These are phyloP conservation scores for Phytophthora pistaciae DNA, from an alignment of 352 stramenopile genomes.

Conservation along the genomic window DNA sequence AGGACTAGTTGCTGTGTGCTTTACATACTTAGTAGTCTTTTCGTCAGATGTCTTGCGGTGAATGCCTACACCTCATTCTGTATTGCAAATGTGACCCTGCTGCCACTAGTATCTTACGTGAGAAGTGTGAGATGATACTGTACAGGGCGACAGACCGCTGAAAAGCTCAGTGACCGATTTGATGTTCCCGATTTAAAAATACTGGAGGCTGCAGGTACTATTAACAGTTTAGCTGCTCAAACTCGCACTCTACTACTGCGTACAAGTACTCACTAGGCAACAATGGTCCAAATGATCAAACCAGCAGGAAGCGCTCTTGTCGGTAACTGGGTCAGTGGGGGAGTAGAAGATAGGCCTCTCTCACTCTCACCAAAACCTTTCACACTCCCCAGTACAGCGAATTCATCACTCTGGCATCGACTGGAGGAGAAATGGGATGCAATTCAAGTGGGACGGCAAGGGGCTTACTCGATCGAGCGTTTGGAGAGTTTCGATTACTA, in stretches of 20 bases:
- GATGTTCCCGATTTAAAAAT: not conserved
- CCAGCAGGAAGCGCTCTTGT: not conserved
- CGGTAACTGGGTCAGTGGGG: not conserved
- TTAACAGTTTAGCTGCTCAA: not conserved
- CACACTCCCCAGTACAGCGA: not conserved
- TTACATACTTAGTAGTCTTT: not conserved
- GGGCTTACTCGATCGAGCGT: constrained; percentile 27
- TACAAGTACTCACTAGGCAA: not conserved
- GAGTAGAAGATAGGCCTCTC: not conserved
- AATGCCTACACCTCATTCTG: not conserved
- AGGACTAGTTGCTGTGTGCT: constrained; percentile 54
- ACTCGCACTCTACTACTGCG: not conserved
- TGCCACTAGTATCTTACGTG: too few relatives aligned
- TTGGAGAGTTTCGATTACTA: constrained; percentile 24
- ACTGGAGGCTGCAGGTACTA: not conserved
- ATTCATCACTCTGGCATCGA: not conserved
- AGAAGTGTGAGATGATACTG: not conserved
- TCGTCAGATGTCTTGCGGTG: not conserved
- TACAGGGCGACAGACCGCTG: too few relatives aligned
- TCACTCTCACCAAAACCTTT: not conserved
- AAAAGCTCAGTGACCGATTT: not conserved
- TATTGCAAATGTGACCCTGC: not conserved
- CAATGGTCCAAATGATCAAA: not conserved
- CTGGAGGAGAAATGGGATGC: constrained; percentile 24
- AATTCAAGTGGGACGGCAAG: constrained; percentile 28